phyloP scores from a whole-genome alignment of 495 filamentous ascomycete genomes.

The Talaromyces wortmannii region DNA sequence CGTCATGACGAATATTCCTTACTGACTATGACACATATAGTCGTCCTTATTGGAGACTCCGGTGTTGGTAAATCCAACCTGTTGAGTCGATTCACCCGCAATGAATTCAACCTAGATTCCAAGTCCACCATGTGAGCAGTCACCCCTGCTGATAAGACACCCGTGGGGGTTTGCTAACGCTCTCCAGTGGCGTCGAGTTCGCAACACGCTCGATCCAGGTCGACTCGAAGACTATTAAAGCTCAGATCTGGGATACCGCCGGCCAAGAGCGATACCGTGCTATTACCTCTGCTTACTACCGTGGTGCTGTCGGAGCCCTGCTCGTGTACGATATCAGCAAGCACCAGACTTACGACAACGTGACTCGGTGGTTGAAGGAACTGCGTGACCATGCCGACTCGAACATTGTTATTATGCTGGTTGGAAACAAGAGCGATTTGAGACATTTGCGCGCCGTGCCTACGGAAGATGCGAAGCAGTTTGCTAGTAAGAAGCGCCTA shows the following conservation, averaged over 20 bases:
- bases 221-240: conserved; percentile 99
- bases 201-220: conserved; percentile 98
- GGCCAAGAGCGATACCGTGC: conserved; percentile 98
- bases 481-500: conserved; percentile 69
- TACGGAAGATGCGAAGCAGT: conserved; percentile 96
- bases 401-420: conserved; percentile 99
- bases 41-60: conserved; percentile 97
- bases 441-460: conserved; percentile 95
- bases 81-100: conserved; percentile 97
- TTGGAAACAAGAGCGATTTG: conserved; percentile 99
- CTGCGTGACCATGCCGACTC: conserved; percentile 95
- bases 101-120: conserved; percentile 99
- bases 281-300: conserved; percentile 98
- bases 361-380: conserved; percentile 98
- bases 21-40: conserved; percentile 36
- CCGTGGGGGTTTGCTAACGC: not conserved
- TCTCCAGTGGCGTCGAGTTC: conserved; percentile 77
- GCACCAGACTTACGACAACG: conserved; percentile 98
- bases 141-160: not conserved
- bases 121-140: conserved; percentile 79
- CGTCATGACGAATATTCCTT: conserved; percentile 3
- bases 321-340: conserved; percentile 99
- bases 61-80: conserved; percentile 99
- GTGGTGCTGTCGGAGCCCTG: conserved; percentile 93
- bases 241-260: conserved; percentile 99